Evolutionary conservation across 139 green algal genomes (phyloP), one percentile per base, ranked within the genome.

Genomic region (Zygnema cylindricum): DNA sequence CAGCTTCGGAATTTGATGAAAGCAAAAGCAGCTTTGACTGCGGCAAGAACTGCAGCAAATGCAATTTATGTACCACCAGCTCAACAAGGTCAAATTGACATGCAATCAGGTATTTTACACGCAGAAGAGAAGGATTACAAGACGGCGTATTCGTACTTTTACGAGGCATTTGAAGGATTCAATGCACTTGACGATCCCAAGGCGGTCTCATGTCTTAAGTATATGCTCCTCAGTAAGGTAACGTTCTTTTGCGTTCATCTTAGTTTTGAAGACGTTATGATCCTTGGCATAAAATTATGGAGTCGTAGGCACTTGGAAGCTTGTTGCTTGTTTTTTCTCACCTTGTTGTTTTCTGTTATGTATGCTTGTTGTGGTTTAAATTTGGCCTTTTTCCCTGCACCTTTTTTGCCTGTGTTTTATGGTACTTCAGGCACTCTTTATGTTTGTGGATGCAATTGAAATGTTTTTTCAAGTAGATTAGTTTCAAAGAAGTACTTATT

Each of bases 91-190:
- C 93, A 97, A 94, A 92, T 92, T 35, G 89, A 91, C 76, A 85
- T 92, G 85, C 97, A 98, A 92, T 96, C 91, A 23, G 97, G 97
- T 55, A 96, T 96, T 36, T 93, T 99, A n/a, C 95, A 98, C 81
- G 95, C 96, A 32, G 97, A 99, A 82, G 97, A 99, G 93, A 96
- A 96, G 87, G 97, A 99, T 93, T 99, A 97, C 95, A 98, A 98
- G 94, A 99, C 97, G 1, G 96, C 94, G 1, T 99, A 97, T 92
- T 97, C 93, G 3, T 99, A 99, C 93, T 99, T 99, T 90, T 99
- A 97, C 86, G 97, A 99, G 93, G 96, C 95, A 0, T 99, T 99
- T 92, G 97, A 99, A 94, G 94, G 95, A 86, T 84, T 96, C 1
- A 93, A 81, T 23, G 88, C 94, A 0, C 93, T 99, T 84, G 94